Percentiles rank a stretch among this genome's conserved stretches.
These are phyloP conservation scores for Sambucus nigra DNA, from an alignment of 129 eudicot genomes.

Conservation along the genomic window DNA sequence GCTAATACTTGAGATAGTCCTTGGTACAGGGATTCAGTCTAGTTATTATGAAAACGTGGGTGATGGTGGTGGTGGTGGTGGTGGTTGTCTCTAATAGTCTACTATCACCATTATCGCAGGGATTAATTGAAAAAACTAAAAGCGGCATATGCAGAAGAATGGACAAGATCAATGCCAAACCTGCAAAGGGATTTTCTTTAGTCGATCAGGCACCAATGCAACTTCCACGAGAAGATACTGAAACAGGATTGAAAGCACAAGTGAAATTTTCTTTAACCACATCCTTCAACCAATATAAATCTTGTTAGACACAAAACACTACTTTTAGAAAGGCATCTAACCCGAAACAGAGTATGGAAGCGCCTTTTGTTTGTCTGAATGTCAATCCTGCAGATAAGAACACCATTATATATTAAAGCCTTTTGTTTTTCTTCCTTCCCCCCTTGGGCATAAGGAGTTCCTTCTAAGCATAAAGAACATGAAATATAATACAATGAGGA, in stretches of 20 bases:
- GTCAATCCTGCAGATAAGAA: constrained; percentile 60
- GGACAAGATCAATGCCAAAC: constrained; percentile 20
- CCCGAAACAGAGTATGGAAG: constrained; percentile 73
- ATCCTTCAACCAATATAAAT: neutral
- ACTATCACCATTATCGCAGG: too few species aligned
- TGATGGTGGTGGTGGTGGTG: too few species aligned
- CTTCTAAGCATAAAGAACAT: neutral
- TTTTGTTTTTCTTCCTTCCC: too few species aligned
- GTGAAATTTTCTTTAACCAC: neutral
- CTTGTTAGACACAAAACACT: neutral
- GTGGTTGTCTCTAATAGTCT: too few species aligned
- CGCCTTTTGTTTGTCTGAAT: constrained; percentile 83
- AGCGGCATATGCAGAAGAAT: too few species aligned
- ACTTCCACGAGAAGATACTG: constrained; percentile 90
- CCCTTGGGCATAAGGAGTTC: too few species aligned
- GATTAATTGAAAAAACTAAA: too few species aligned
- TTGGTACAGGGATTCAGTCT: too few species aligned
- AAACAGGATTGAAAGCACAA: constrained; percentile 9
- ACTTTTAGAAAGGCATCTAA: constrained; percentile 24
- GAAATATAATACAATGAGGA: neutral
- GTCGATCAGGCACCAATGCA: constrained; percentile 50
- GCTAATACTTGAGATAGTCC: too few species aligned
- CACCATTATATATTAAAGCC: neutral
- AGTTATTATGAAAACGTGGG: too few species aligned
- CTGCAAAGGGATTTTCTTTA: constrained; percentile 78